These are phyloP conservation scores for Oxyria digyna DNA, from an alignment of 148 eudicot species.

Conservation along the genomic window DNA sequence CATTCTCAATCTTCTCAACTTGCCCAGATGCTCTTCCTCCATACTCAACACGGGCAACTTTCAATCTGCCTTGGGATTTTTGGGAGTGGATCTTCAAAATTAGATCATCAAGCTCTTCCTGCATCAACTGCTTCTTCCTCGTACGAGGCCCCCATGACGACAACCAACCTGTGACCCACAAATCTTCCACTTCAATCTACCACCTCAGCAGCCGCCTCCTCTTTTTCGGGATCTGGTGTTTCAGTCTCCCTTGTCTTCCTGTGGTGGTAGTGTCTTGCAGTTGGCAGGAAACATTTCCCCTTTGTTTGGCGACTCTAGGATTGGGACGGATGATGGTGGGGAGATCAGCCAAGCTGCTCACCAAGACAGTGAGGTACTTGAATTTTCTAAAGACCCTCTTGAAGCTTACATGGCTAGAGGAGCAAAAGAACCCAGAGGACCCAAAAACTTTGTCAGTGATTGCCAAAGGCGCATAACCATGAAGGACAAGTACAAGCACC, in stretches of 20 bases:
- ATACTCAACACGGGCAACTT: slow-evolving; percentile 3
- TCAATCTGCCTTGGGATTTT: neutral
- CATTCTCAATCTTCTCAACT: slow-evolving; percentile 8
- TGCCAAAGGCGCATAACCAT: slow-evolving; percentile 61
- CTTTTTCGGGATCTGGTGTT: slow-evolving; percentile 4
- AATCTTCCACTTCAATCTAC: slow-evolving; percentile 6
- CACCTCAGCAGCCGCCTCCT: slow-evolving; percentile 7
- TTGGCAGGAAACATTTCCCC: neutral
- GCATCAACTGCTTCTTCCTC: neutral
- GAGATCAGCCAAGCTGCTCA: slow-evolving; percentile 5
- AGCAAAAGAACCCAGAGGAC: slow-evolving; percentile 20
- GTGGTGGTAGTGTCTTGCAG: neutral
- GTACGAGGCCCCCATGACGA: neutral
- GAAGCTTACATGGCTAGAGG: slow-evolving; percentile 5
- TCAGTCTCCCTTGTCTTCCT: neutral
- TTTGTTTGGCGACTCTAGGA: slow-evolving; percentile 5
- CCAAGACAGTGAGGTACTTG: neutral
- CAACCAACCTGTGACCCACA: slow-evolving; percentile 5
- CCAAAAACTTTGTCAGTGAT: slow-evolving; percentile 66
- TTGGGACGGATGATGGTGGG: slow-evolving; percentile 3
- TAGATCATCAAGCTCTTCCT: no score
- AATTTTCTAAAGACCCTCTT: slow-evolving; percentile 5
- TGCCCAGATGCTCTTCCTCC: neutral
- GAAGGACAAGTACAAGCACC: slow-evolving; percentile 37
- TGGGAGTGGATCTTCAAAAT: slow-evolving; percentile 2